Percentiles rank a stretch among this genome's conserved stretches.
Conservation (phyloP, 352 stramenopile genomes). For the Phytophthora rubi region DNA sequence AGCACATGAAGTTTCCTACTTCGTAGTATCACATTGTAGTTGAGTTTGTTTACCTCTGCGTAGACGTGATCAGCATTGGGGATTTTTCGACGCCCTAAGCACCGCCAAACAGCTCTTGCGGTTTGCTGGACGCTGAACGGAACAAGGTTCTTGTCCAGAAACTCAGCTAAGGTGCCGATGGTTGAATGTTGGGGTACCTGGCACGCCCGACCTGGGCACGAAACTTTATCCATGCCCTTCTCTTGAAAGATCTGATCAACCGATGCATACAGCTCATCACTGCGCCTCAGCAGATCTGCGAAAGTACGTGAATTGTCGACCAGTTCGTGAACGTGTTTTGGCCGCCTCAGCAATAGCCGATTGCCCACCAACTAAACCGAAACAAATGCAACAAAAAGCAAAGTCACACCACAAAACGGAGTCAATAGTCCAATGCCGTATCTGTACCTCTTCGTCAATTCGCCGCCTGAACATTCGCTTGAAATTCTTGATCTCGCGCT, state of each 20-base stretch:
- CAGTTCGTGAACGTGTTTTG: neutral
- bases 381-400: neutral
- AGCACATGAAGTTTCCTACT: neutral
- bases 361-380: neutral
- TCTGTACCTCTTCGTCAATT: neutral
- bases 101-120: neutral
- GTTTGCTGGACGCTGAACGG: neutral
- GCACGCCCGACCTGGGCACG: neutral
- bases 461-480: neutral
- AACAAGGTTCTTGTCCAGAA: constrained; percentile 3
- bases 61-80: neutral
- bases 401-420: neutral
- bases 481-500: neutral
- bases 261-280: neutral
- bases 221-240: neutral
- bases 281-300: neutral
- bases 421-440: neutral
- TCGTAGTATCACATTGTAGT: neutral
- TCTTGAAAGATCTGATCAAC: neutral
- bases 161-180: neutral
- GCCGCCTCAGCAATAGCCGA: neutral
- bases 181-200: neutral
- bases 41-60: neutral
- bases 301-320: neutral
- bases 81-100: neutral